Evolutionary conservation across 306 rosid genomes (phyloP), one percentile per base, ranked within the genome.

Genomic region (Sechiopsis laciniata): DNA sequence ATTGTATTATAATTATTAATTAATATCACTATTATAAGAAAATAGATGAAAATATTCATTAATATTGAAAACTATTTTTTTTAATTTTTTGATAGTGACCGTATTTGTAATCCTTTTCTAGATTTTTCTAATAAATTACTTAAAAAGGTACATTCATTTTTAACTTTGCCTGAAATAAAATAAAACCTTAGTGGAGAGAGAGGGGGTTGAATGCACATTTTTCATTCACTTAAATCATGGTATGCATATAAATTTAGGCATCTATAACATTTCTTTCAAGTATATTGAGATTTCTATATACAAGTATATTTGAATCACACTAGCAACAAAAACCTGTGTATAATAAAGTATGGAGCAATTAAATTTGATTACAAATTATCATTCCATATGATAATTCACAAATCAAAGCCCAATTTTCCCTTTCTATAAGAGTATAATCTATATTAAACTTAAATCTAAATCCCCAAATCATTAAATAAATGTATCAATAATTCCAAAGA

Each of bases 401-500:
- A 19, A 56, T 13, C 26, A 56, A 13, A 19, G 3, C n/a, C 29
- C 29, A 19, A 17, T 7, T 56, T 17, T 20, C 5, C 61, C 61
- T 56, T 19, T 20, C 22, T 55, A 56, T n/a, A 56, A 19, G 60
- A 9, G 24, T 55, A 55, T 8, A 3, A 8, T 16, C 17, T 54
- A 11, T 56, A 56, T 56, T 48, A 26, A 5, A 8, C 14, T 7
- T 51, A 51, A 51, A 51, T 51, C 55, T 51, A 51, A 51, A 16
- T 16, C 46, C 46, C 46, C 46, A 5, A 6, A 45, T 45, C 11
- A 45, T 45, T 45, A 45, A 24, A 26, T 15, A 12, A 29, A 2
- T 8, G 3, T 3, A 21, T 61, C 3, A 68, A 68, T 68, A 68
- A 46, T 68, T 22, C 73, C 73, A 68, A 2, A 68, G 56, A 68